Conservation (phyloP, 768 basidiomycete species). For the Bullera alba region DNA sequence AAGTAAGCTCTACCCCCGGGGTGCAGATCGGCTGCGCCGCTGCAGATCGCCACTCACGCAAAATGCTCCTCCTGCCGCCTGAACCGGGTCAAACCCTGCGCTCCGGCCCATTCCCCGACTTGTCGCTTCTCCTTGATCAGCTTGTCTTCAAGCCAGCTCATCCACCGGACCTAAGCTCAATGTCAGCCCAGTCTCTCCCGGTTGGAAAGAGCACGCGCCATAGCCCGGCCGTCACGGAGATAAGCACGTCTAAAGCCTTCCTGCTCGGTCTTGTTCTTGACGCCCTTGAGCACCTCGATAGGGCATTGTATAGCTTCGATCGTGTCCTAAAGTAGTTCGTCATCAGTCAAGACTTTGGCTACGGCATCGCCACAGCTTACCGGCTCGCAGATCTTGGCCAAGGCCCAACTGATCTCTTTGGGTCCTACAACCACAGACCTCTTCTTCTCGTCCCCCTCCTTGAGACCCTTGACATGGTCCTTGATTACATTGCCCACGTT, state of each 20-base stretch:
- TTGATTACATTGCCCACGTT: slow-evolving; percentile 48
- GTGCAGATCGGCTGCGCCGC: background rate
- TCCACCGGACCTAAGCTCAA: slow-evolving; percentile 52
- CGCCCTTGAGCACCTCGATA: slow-evolving; percentile 69
- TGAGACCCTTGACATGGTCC: slow-evolving; percentile 19
- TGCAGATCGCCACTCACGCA: slow-evolving; percentile 24
- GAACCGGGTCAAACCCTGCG: slow-evolving; percentile 56
- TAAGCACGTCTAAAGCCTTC: slow-evolving; percentile 78
- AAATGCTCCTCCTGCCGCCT: slow-evolving; percentile 37
- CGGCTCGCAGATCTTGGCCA: slow-evolving; percentile 22
- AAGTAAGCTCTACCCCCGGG: background rate
- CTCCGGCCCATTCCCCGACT: slow-evolving; percentile 89
- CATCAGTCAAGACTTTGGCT: background rate
- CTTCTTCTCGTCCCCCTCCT: slow-evolving; percentile 5
- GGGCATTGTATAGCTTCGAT: slow-evolving; percentile 56
- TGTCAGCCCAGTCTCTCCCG: background rate
- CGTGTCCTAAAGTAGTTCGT: slow-evolving; percentile 16
- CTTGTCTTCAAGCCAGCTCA: slow-evolving; percentile 83
- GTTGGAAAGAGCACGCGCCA: slow-evolving; percentile 30
- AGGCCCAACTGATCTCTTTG: slow-evolving; percentile 15
- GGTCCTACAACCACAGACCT: slow-evolving; percentile 26
- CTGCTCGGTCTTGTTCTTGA: slow-evolving; percentile 84
- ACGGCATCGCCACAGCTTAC: slow-evolving; percentile 41
- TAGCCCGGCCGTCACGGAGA: slow-evolving; percentile 76
- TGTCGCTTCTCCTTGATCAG: slow-evolving; percentile 62